phyloP scores from a whole-genome alignment of 2,329 filamentous ascomycete genomes.

The Botryotinia convoluta region DNA sequence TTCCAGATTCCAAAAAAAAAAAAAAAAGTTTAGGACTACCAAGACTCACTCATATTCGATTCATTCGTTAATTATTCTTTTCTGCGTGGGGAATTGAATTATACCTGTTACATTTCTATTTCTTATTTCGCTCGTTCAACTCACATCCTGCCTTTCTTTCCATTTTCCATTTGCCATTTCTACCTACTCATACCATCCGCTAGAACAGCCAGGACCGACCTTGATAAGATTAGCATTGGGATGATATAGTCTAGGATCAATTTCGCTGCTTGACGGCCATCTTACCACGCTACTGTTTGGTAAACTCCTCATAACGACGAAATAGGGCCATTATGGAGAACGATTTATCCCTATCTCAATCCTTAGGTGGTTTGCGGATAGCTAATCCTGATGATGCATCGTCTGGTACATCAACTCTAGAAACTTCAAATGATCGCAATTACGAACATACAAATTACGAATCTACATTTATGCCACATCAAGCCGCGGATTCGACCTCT shows the following conservation, averaged over 20 bases:
- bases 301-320: not conserved
- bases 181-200: not conserved
- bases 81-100: not conserved
- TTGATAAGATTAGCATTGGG: conserved; percentile 14
- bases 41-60: not conserved
- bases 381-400: conserved; percentile 74
- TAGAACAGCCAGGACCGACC: conserved; percentile 6
- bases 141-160: not conserved
- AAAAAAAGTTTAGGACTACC: not conserved
- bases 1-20: not conserved
- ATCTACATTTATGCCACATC: conserved; percentile 20
- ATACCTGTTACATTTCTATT: not conserved
- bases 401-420: conserved; percentile 30
- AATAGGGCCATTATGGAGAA: conserved; percentile 66
- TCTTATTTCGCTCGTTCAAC: not conserved
- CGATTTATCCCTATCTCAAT: conserved; percentile 88
- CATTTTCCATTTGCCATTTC: not conserved
- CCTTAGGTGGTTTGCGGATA: conserved; percentile 90
- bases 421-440: conserved; percentile 32
- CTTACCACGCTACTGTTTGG: conserved; percentile 5
- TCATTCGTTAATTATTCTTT: conserved; percentile 2
- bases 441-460: conserved; percentile 19
- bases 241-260: conserved; percentile 25
- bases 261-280: conserved; percentile 20
- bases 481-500: conserved; percentile 23